Conservation (phyloP, 2,329 filamentous ascomycete genomes). For the Paracoccidioides lutzii region DNA sequence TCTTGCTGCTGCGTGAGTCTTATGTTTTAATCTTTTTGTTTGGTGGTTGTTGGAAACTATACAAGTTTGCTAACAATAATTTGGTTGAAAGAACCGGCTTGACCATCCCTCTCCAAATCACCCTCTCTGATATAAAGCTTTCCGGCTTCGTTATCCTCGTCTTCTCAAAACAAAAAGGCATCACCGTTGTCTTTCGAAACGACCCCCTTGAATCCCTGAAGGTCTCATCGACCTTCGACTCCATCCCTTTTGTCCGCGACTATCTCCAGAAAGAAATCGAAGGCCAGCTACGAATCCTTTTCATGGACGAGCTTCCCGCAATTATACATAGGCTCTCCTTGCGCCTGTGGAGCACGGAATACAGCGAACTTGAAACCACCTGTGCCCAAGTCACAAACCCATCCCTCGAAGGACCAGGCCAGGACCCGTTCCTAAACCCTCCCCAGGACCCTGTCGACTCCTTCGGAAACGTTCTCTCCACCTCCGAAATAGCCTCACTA, state of each 20-base stretch:
- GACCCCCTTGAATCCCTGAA: slow-evolving; percentile 95
- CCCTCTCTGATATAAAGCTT: slow-evolving; percentile 84
- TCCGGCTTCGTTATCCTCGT: slow-evolving; percentile 96
- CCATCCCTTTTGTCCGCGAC: slow-evolving; percentile 94
- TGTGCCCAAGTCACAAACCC: slow-evolving; percentile 23
- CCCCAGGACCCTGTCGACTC: slow-evolving; percentile 72
- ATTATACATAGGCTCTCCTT: slow-evolving; percentile 91
- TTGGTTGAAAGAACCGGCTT: slow-evolving; percentile 51
- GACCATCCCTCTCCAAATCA: slow-evolving; percentile 96
- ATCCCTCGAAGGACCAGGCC: slow-evolving; percentile 45
- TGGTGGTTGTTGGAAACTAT: not conserved
- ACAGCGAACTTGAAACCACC: slow-evolving; percentile 46
- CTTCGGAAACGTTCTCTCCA: slow-evolving; percentile 62
- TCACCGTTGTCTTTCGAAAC: slow-evolving; percentile 95
- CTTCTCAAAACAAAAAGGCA: slow-evolving; percentile 92
- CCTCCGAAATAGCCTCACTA: slow-evolving; percentile 60
- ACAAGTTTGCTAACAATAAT: not conserved
- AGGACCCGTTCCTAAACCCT: slow-evolving; percentile 71
- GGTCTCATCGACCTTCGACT: slow-evolving; percentile 97
- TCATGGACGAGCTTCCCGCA: slow-evolving; percentile 95
- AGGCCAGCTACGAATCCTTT: slow-evolving; percentile 75
- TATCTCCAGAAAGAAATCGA: slow-evolving; percentile 96
- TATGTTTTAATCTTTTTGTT: not conserved
- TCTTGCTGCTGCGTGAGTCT: slow-evolving; percentile 58
- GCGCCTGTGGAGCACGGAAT: slow-evolving; percentile 79